Conservation (phyloP, 2,329 filamentous ascomycete genomes). For the Teratosphaeria nubilosa region DNA sequence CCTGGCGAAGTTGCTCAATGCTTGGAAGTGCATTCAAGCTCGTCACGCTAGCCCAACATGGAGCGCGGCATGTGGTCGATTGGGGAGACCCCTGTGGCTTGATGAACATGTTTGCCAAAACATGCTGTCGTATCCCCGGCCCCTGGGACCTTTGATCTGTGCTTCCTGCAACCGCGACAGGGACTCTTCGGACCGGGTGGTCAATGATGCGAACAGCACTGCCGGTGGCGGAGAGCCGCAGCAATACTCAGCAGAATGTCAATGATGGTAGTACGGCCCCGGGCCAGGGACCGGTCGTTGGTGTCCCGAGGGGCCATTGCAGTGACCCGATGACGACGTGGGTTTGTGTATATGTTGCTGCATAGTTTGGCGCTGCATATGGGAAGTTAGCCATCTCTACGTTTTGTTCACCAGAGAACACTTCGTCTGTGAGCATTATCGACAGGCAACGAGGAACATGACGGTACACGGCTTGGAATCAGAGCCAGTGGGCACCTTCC, state of each 20-base stretch:
- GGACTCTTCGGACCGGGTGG: background rate
- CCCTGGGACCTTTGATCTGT: background rate
- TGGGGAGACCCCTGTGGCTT: background rate
- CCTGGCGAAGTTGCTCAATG: background rate
- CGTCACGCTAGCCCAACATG: background rate
- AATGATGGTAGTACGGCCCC: background rate
- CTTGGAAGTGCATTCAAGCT: background rate
- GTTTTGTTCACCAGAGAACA: background rate
- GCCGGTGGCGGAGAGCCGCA: background rate
- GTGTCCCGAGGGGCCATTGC: background rate
- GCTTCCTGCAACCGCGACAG: background rate
- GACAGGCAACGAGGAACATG: slow-evolving; percentile 21
- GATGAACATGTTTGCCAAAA: background rate
- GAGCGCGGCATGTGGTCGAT: too few species aligned
- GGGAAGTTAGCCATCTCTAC: background rate
- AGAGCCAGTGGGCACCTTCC: slow-evolving; percentile 44
- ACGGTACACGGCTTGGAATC: slow-evolving; percentile 23
- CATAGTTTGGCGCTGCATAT: background rate
- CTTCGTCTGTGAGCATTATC: background rate
- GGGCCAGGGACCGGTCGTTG: background rate
- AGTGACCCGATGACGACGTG: background rate
- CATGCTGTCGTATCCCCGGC: background rate
- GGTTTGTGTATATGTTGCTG: background rate
- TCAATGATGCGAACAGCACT: background rate
- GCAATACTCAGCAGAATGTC: background rate